Evolutionary conservation across 1,139 yeast genomes (phyloP).

Genomic region (Saccharomyces hybrid): DNA sequence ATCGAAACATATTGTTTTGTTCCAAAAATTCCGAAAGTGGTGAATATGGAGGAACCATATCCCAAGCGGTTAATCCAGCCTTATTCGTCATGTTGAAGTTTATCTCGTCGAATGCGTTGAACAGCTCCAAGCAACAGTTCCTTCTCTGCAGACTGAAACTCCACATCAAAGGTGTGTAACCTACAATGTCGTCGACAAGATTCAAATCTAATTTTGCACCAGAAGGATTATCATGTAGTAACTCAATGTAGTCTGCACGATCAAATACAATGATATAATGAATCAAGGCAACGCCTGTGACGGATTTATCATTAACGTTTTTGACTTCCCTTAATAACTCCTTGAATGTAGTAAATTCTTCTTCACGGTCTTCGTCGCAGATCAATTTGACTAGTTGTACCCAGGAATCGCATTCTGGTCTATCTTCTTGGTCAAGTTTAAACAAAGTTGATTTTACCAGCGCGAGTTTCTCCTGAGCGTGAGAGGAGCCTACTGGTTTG

Average conservation of each 20-base stretch:
- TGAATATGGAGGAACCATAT: conserved; percentile 35
- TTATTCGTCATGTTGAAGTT: conserved; percentile 28
- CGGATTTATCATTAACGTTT: conserved; percentile 17
- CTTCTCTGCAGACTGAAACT: conserved; percentile 36
- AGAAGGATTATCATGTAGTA: conserved; percentile 29
- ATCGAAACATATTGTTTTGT: conserved; percentile 33
- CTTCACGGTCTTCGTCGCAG: conserved; percentile 16
- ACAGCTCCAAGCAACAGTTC: conserved; percentile 33
- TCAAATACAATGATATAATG: conserved; percentile 25
- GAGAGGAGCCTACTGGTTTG: background rate
- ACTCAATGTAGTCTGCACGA: conserved; percentile 33
- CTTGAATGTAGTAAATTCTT: conserved; percentile 18
- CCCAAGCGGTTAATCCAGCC: conserved; percentile 34
- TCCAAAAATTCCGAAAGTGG: conserved; percentile 35
- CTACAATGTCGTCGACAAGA: conserved; percentile 33
- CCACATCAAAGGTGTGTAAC: conserved; percentile 46
- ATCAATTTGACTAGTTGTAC: conserved; percentile 18
- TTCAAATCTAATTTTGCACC: conserved; percentile 31
- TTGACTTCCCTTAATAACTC: conserved; percentile 10
- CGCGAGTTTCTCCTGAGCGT: background rate
- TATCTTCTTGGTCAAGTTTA: background rate
- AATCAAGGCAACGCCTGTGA: conserved; percentile 25
- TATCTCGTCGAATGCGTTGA: conserved; percentile 38
- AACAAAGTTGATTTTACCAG: background rate
- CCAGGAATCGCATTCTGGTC: conserved; percentile 15